Base-by-base conservation (phyloP, 1,284 basidiomycete genomes). In the Fomitopsis betulina region DNA sequence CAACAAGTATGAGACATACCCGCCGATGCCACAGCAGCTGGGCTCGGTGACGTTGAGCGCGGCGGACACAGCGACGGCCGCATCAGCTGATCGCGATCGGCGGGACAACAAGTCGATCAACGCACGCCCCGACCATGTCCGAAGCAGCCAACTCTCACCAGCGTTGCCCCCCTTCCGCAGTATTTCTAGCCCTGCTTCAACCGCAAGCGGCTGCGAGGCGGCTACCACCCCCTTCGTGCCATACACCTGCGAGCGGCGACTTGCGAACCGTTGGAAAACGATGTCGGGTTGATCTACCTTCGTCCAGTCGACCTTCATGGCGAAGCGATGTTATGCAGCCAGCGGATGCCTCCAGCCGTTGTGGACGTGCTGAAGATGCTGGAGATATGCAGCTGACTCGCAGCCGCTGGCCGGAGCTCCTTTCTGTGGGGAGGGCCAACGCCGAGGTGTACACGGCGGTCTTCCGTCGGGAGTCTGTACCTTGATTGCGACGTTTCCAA, bases 101-200 rank as follows among this genome's bases (percentile, higher is more conserved):
- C 32, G 53, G 32, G 30, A 45, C 23, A 17, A 38, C 15, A 37
- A 5, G 35, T 53, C 27, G 30, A 30, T 51, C 13, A 21, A 39
- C 49, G 25, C 32, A 32, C 21, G n/a, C n/a, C n/a, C n/a, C n/a
- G 32, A 17, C 33, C 49, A 19, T 35, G 32, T 5, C 32, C 32
- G 19, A 21, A 37, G 32, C 49, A 13, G 49, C 49, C 32, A 35
- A 10, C 12, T 19, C 51, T 61, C 54, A 87, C 89, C 94, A 61
- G 95, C 95, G 75, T 98, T 98, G 40, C 96, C 96, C 15, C 95
- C 95, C 69, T 87, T 88, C 57, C 88, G 82, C 38, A 98, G 76
- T 59, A 98, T 90, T 72, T 96, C 93, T 42, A 98, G 74, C 0
- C 95, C 96, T 8, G 91, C 94, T 68, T 91, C 88, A 9, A 88